phyloP scores from a whole-genome alignment of 176 grass and related monocot species.

The Puccinellia tenuiflora region DNA sequence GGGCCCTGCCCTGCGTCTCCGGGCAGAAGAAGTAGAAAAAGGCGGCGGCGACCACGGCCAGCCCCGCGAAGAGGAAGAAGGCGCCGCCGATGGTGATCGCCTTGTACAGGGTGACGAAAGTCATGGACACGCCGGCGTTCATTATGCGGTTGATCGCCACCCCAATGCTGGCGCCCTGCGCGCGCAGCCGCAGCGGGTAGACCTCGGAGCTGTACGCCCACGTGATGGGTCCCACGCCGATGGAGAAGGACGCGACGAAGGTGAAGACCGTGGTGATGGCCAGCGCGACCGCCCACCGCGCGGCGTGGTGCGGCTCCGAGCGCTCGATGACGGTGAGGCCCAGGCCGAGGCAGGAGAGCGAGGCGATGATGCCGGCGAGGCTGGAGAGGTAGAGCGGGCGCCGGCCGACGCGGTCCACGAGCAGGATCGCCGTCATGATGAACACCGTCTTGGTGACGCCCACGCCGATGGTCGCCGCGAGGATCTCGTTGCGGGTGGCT shows the following conservation, averaged over 20 bases:
- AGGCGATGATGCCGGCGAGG: slow-evolving; percentile 32
- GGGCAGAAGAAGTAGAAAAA: slow-evolving; percentile 50
- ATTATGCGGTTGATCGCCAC: slow-evolving; percentile 49
- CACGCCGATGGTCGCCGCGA: slow-evolving; percentile 47
- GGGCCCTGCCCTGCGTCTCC: slow-evolving; percentile 40
- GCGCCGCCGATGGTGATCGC: slow-evolving; percentile 57
- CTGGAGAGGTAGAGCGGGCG: slow-evolving; percentile 49
- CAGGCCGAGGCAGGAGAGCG: slow-evolving; percentile 29
- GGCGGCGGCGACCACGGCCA: slow-evolving; percentile 19
- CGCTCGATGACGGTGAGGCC: slow-evolving; percentile 37
- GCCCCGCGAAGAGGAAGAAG: slow-evolving; percentile 55
- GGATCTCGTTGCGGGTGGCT: slow-evolving; percentile 21
- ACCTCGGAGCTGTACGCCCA: slow-evolving; percentile 65
- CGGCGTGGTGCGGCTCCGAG: not conserved
- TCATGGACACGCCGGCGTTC: slow-evolving; percentile 55
- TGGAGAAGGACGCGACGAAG: slow-evolving; percentile 53
- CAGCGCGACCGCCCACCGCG: slow-evolving; percentile 39
- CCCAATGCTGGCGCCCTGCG: slow-evolving; percentile 13
- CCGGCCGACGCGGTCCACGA: slow-evolving; percentile 48
- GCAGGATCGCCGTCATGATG: slow-evolving; percentile 56
- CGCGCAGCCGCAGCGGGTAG: slow-evolving; percentile 41
- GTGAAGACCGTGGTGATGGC: slow-evolving; percentile 40
- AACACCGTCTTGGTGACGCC: slow-evolving; percentile 56
- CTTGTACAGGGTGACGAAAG: slow-evolving; percentile 52
- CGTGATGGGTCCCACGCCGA: slow-evolving; percentile 57